Evolutionary conservation across 495 filamentous ascomycete species (phyloP), one percentile per base, ranked within the genome.

Genomic region (Echria macrotheca): DNA sequence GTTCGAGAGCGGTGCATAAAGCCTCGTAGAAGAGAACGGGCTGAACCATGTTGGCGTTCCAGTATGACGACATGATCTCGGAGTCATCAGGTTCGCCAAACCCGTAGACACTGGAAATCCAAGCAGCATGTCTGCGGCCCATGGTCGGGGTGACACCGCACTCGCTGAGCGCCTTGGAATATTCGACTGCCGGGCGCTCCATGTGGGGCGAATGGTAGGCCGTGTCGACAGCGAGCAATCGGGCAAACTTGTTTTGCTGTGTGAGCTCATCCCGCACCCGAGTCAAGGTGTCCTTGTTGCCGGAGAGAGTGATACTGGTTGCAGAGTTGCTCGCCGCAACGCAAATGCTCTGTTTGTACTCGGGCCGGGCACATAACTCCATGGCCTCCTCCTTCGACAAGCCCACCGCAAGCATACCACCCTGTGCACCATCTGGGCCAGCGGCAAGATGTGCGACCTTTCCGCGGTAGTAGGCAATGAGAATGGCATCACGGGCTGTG

Each of bases 121-220:
- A 70, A 8, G 33, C 18, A 5, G 58, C 63, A 8, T 47, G 57
- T 14, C 61, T 65, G 3, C 60, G 58, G 6, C 47, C 39, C 1
- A 32, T 10, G 3, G 35, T 26, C 4, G 62, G 55, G 0, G 22
- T 11, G 8, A 75, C 57, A 9, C 49, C 41, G 29, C 66, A 67
- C 6, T 35, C 42, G 0, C 26, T 11, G 22, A 77, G 42, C 1
- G 49, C 41, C 18, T 67, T 31, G 12, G 67, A 25, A 53, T 82
- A 85, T 18, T 64, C 45, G 3, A 31, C 45, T 0, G 69, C 64
- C 19, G 75, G 55, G 11, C 24, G 26, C 0, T 57, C 23, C 81
- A 86, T 85, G 50, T 79, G 79, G 1, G 70, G 71, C 0, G 80
- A 81, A 55, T 85, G 83, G 49, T 86, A 86, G 0, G 82, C 82